Base-by-base conservation (phyloP, 2,329 filamentous ascomycete species). In the Dactylellina drechsleri region DNA sequence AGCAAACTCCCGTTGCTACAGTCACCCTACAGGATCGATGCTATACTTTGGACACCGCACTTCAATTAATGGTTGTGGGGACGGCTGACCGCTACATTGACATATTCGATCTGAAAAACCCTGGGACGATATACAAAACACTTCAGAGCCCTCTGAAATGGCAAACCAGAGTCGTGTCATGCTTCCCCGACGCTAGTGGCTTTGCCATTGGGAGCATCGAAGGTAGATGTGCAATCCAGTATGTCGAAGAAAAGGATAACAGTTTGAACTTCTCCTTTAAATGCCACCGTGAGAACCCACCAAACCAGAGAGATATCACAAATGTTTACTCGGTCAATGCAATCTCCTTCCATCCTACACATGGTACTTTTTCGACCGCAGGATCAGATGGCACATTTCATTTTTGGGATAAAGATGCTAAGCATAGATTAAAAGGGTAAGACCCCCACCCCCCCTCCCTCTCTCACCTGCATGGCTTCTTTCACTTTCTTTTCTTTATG, bases 311-410 rank as follows among this genome's bases (percentile, higher is more conserved):
- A 80, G 93, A 92, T 82, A 85, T 90, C 77, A 92, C 91, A 79
- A 95, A 94, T 80, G 95, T 98, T 79, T 95, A 93, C 85, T 90
- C 93, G 0, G 93, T 99, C 81, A 99, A 99, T 84, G 91, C 93
- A 79, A 99, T 99, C 82, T 96, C 92, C 23, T 98, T 98, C 88
- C 95, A 99, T 84, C 95, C 95, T 0, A 86, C 91, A 12, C 93
- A 97, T 83, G 95, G 95, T 80, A 99, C 95, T n/a, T 99, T 99
- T 85, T 96, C 91, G 83, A 99, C 95, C 1, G 93, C 95, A 56
- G 95, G 95, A 66, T 91, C 90, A 40, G 95, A 99, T 82, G 95
- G 95, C 65, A 97, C 95, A 0, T 99, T 98, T 85, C 92, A 95
- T 84, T 95, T 94, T 86, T 95, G 92, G 92, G 95, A 99, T 80